Base-by-base conservation (phyloP, 495 filamentous ascomycete species). In the Penicillium roqueforti region DNA sequence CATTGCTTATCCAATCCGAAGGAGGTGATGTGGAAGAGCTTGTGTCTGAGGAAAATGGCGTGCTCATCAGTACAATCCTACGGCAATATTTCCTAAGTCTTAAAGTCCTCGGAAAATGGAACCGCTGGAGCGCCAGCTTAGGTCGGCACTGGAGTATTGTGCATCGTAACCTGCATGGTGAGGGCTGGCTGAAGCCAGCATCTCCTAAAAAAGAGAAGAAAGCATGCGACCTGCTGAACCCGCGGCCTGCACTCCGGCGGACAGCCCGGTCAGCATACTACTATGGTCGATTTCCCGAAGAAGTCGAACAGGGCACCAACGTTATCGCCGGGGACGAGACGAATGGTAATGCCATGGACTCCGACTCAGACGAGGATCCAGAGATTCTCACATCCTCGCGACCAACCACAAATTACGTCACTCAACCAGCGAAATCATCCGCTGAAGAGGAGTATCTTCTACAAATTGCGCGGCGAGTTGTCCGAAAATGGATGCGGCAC, bases 71-170 rank as follows among this genome's bases (percentile, higher is more conserved):
- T 56, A 89, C 83, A 54, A 84, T 96, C 54, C 74, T 96, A 20
- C 82, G 91, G 4, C 91, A 95, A 67, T 95, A 95, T 61, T 95
- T 96, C 65, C 81, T 92, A 76, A 86, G 83, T 10, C 72, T 95
- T 16, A 90, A 89, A 53, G 83, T 91, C 0, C 67, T 95, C 47
- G 85, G 87, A 3, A 78, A 78, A 58, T 95, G 91, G 91, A 77
- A 77, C 42, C 69, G 77, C 16, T 86, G 86, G 85, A 79, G 81
- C 37, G 64, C 68, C 6, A 73, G 70, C 58, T 63, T 90, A 56
- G 71, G 74, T 0, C 69, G 78, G 2, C 82, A 87, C 61, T 93
- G 88, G 83, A 67, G 65, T 23, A 55, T 66, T 5, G 79, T 92
- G 2, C 83, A 84, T 10, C 68, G 76, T 5, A 73, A 75, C 16